Conservation (phyloP, 164 flowering plant genomes). For the Vitis riparia region DNA sequence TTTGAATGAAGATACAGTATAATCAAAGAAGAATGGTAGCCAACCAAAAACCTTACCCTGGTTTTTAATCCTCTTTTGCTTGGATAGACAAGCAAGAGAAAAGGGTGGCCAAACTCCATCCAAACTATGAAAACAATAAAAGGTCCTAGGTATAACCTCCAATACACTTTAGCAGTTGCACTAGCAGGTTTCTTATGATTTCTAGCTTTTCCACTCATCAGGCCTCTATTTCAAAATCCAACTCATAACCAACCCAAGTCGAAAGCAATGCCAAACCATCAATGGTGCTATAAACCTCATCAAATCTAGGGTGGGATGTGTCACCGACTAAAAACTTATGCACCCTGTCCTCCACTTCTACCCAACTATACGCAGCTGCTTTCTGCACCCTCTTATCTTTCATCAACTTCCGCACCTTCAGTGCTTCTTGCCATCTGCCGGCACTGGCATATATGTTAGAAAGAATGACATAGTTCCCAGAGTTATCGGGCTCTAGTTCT, state of each 20-base stretch:
- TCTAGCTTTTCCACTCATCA: not conserved
- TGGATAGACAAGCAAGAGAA: not conserved
- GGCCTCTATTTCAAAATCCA: not conserved
- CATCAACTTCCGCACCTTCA: conserved; percentile 35
- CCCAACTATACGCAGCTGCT: conserved; percentile 51
- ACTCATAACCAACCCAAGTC: not conserved
- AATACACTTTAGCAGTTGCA: not conserved
- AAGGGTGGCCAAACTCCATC: not conserved
- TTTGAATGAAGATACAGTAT: too few species aligned
- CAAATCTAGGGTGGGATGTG: not conserved
- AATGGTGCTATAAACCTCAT: conserved; percentile 29
- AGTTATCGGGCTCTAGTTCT: conserved; percentile 47
- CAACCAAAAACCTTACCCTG: too few species aligned
- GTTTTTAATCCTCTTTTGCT: not conserved
- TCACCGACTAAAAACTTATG: conserved; percentile 19
- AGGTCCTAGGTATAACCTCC: too few species aligned
- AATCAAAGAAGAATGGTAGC: too few species aligned
- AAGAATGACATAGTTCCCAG: conserved; percentile 50
- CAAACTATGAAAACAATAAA: not conserved
- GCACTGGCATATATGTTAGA: conserved; percentile 37
- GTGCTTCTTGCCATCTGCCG: conserved; percentile 51
- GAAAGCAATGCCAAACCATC: conserved; percentile 36
- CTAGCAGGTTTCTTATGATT: not conserved
- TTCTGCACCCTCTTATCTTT: conserved; percentile 36
- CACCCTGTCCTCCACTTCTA: conserved; percentile 36